Conservation (phyloP, 495 filamentous ascomycete species). For the Xylaria castorea region DNA sequence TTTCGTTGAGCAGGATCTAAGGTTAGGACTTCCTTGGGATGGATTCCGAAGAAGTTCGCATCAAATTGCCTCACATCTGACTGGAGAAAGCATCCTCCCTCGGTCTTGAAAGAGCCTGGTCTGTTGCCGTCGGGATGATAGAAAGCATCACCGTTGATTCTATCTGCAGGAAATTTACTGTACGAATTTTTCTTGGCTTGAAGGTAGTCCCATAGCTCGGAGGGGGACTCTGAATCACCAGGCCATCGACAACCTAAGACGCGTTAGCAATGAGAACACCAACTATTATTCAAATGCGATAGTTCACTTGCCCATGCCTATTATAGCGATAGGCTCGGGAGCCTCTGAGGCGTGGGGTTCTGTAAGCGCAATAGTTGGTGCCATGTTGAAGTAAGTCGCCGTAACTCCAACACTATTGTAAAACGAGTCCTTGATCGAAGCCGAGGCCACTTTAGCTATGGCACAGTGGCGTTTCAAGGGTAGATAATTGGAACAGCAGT, state of each 20-base stretch:
- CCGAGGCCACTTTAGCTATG: too few species aligned
- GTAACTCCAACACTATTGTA: too few species aligned
- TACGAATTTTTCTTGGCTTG: slow-evolving; percentile 60
- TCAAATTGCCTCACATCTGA: slow-evolving; percentile 74
- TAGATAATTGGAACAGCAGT: too few species aligned
- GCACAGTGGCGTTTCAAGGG: too few species aligned
- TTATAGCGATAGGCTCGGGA: slow-evolving; percentile 13
- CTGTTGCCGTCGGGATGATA: slow-evolving; percentile 64
- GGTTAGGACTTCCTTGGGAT: slow-evolving; percentile 68
- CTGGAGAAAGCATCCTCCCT: slow-evolving; percentile 39
- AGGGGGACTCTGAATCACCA: slow-evolving; percentile 52
- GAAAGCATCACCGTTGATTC: slow-evolving; percentile 58
- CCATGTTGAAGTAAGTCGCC: slow-evolving; percentile 5
- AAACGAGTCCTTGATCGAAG: neutral
- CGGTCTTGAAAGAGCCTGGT: slow-evolving; percentile 54
- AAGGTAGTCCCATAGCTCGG: slow-evolving; percentile 60
- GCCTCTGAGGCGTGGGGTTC: neutral
- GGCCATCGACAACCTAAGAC: slow-evolving; percentile 50
- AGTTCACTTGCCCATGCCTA: slow-evolving; percentile 16
- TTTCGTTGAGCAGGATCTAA: slow-evolving; percentile 83
- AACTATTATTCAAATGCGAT: neutral
- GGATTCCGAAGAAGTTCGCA: slow-evolving; percentile 81
- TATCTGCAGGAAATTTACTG: slow-evolving; percentile 64
- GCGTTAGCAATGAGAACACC: neutral
- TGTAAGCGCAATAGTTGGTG: neutral